Base-by-base conservation (phyloP, 345 rosid species). In the Pugionium cornutum region DNA sequence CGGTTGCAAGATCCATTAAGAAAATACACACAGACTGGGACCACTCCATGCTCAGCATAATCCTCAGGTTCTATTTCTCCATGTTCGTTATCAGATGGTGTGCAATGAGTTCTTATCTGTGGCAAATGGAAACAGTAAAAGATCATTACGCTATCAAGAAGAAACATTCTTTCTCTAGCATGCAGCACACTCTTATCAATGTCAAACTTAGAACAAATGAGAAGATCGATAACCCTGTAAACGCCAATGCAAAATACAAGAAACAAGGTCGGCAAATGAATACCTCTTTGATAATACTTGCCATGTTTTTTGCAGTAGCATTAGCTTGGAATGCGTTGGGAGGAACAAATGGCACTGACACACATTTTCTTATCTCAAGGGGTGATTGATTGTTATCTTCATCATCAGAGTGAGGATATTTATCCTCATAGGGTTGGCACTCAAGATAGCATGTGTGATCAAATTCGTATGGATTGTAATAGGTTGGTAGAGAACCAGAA, bases 1-100 rank as follows among this genome's bases (percentile, higher is more conserved):
- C 76, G 81, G 74, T 66, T 89, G 84, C 98, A 92, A 70, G 45
- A 55, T 70, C 98, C 98, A n/a, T 76, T 86, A 41, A 64, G 40
- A 64, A 87, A 92, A 81, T 77, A 87, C 25, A 84, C 79, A 73
- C 98, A 92, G 27, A 68, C 37, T 60, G 87, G 61, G 67, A 72
- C 56, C 58, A 62, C 77, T 25, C 64, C 75, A 30, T 64, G 48
- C 64, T 53, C 74, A 58, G 52, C 33, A 57, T 70, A 75, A 40
- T 7, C 75, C 62, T 62, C 72, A 44, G 70, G 77, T 51, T 72
- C 57, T 49, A 29, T 46, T 71, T 51, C 52, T 32, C 39, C 52
- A 67, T 52, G 67, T 34, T 53, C 75, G 75, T 64, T 57, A 50
- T 70, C 66, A 42, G 76, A 52, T 26, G 33, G 80, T 34, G 79